These are phyloP conservation scores for Echria macrotheca DNA, from an alignment of 495 filamentous ascomycete species.

Conservation along the genomic window DNA sequence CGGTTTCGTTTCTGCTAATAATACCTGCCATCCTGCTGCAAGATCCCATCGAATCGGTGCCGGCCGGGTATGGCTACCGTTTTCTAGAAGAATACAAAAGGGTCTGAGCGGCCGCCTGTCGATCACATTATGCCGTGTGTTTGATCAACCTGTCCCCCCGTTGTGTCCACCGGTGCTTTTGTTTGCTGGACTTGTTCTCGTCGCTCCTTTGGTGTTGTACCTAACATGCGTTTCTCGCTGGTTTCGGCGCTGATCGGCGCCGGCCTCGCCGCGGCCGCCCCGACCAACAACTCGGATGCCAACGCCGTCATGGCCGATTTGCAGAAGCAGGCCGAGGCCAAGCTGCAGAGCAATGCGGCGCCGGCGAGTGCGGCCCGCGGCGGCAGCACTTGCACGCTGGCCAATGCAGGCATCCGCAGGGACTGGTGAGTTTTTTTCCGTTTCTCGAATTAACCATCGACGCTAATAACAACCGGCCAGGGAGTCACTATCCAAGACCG, in stretches of 20 bases:
- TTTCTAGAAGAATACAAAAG: no score
- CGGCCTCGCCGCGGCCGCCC: not conserved
- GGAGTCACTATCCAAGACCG: conserved; percentile 35
- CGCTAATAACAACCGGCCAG: conserved; percentile 29
- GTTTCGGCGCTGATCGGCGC: not conserved
- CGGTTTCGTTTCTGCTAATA: no score
- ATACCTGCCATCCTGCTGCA: no score
- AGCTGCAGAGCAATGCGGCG: not conserved
- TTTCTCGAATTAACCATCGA: not conserved
- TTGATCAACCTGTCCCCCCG: no score
- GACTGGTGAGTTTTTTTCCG: conserved; percentile 3
- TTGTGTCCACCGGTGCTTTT: no score
- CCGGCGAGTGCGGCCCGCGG: not conserved
- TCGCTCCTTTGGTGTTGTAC: no score
- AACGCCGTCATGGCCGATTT: not conserved
- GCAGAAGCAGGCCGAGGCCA: conserved; percentile 4
- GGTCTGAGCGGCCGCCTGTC: no score
- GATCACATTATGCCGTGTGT: no score
- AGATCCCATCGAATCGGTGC: no score
- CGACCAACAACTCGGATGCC: not conserved
- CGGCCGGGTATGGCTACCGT: no score
- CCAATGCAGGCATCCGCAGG: not conserved
- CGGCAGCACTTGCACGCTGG: not conserved
- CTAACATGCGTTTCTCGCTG: not conserved
- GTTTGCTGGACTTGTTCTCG: no score